These are phyloP conservation scores for Hypomontagnella submonticulosa DNA, from an alignment of 495 filamentous ascomycete genomes.

Conservation along the genomic window DNA sequence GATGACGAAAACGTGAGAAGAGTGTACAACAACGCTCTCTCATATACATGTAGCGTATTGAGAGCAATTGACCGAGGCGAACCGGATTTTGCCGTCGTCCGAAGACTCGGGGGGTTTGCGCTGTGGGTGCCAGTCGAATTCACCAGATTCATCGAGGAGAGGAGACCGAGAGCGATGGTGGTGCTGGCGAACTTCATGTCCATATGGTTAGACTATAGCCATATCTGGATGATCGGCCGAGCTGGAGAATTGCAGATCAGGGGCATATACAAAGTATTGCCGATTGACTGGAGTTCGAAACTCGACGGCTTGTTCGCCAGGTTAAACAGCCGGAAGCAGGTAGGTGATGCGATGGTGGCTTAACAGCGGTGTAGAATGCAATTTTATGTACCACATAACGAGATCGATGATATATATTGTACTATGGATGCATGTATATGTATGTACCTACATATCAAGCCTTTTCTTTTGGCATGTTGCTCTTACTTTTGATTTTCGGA, in stretches of 20 bases:
- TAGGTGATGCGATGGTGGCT: conserved; percentile 7
- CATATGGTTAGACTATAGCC: conserved; percentile 46
- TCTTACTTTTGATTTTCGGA: too few species aligned
- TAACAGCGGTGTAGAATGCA: not conserved
- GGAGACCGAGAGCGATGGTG: conserved; percentile 54
- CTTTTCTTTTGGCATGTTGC: too few species aligned
- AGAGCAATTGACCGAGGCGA: conserved; percentile 44
- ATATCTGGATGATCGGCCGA: conserved; percentile 54
- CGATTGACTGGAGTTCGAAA: conserved; percentile 52
- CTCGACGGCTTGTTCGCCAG: conserved; percentile 49
- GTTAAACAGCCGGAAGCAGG: conserved; percentile 38
- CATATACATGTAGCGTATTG: conserved; percentile 51
- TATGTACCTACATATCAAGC: not conserved
- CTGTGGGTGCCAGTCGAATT: conserved; percentile 52
- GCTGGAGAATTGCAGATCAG: conserved; percentile 54
- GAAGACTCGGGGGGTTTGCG: conserved; percentile 53
- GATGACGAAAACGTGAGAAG: conserved; percentile 43
- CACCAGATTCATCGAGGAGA: conserved; percentile 48
- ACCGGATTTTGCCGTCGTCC: conserved; percentile 43
- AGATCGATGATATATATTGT: too few species aligned
- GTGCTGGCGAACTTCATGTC: conserved; percentile 56
- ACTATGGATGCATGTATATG: not conserved
- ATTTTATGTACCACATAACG: too few species aligned
- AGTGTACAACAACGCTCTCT: conserved; percentile 49
- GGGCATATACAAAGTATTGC: conserved; percentile 54